Evolutionary conservation across 2,329 filamentous ascomycete species (phyloP), one percentile per base, ranked within the genome.

Genomic region (Aureobasidium namibiae): DNA sequence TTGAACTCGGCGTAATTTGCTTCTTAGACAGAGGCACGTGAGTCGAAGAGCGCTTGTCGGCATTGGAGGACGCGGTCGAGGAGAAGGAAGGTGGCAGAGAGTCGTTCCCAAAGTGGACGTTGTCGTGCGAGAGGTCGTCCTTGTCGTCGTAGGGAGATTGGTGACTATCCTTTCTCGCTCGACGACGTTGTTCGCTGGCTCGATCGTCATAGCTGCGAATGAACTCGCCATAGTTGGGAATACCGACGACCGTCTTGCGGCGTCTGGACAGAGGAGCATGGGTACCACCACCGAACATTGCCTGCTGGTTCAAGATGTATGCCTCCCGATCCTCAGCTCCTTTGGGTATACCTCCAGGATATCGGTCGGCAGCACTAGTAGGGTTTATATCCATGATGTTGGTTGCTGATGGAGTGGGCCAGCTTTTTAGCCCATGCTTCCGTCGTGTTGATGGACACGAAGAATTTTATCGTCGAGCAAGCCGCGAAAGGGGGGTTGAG

Each of bases 391-490:
- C 52, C 52, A 56, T 56, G 39, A 26, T 36, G 52, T n/a, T 56
- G 49, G 14, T 23, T 9, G 36, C 24, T 54, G 50, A 4, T 14
- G 36, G 10, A 13, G 14, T 24, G 39, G 18, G 39, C 52, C n/a
- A 39, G 52, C 38, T 39, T 24, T 57, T 57, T 42, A 57, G 54
- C 54, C 54, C 54, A 57, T 57, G n/a, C 42, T 48, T 56, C 18
- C 39, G n/a, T 31, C 10, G 21, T 21, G 16, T 38, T 45, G 29
- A 8, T 23, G 16, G 52, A 21, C 24, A 16, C 42, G 39, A 56
- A 56, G 52, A 56, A 56, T 24, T 36, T 45, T 41, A 2, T 54
- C 38, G 50, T 54, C 48, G 48, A 52, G 8, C 33, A 26, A 50
- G 33, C 29, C 45, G 11, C 48, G 16, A 38, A 52, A 39, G 48